Evolutionary conservation across 2,329 filamentous ascomycete species (phyloP).

Genomic region (Ceratocystiopsis sp.): DNA sequence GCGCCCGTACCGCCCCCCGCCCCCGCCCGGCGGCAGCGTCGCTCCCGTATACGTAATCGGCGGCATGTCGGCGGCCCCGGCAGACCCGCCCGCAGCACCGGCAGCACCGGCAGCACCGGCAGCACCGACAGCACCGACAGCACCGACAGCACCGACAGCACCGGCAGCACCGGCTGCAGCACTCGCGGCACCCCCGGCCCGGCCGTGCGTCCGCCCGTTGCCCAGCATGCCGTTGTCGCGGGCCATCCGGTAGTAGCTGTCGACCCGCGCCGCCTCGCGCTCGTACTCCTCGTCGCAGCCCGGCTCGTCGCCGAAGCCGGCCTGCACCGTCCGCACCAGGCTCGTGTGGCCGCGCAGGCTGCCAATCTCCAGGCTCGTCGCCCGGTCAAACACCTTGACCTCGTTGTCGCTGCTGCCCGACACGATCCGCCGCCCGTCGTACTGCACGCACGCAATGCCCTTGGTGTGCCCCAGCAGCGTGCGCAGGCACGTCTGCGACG

Average conservation of each 20-base stretch:
- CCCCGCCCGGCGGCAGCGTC: slow-evolving; percentile 77
- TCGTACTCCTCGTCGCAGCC: slow-evolving; percentile 62
- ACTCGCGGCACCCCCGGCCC: too few relatives aligned
- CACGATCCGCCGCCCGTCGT: slow-evolving; percentile 82
- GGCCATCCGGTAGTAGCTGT: slow-evolving; percentile 51
- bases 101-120: too few relatives aligned
- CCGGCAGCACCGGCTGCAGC: too few relatives aligned
- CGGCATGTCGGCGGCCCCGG: too few relatives aligned
- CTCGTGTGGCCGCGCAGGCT: slow-evolving; percentile 67
- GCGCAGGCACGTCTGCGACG: slow-evolving; percentile 54
- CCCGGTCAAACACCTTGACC: slow-evolving; percentile 84
- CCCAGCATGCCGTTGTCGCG: slow-evolving; percentile 32
- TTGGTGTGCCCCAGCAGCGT: slow-evolving; percentile 81
- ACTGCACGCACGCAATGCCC: slow-evolving; percentile 94
- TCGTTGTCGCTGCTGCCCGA: slow-evolving; percentile 94
- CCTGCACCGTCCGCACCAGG: slow-evolving; percentile 86
- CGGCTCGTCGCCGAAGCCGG: slow-evolving; percentile 78
- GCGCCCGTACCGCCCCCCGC: slow-evolving; percentile 75
- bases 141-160: too few relatives aligned
- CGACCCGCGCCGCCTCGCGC: slow-evolving; percentile 53
- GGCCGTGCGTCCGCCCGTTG: background rate
- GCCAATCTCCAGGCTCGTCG: slow-evolving; percentile 74
- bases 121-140: too few relatives aligned
- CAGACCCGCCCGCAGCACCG: too few relatives aligned
- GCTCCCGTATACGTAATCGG: slow-evolving; percentile 60